These are phyloP conservation scores for Mollisiaceae sp. DNA, from an alignment of 2,329 filamentous ascomycete genomes.

Conservation along the genomic window DNA sequence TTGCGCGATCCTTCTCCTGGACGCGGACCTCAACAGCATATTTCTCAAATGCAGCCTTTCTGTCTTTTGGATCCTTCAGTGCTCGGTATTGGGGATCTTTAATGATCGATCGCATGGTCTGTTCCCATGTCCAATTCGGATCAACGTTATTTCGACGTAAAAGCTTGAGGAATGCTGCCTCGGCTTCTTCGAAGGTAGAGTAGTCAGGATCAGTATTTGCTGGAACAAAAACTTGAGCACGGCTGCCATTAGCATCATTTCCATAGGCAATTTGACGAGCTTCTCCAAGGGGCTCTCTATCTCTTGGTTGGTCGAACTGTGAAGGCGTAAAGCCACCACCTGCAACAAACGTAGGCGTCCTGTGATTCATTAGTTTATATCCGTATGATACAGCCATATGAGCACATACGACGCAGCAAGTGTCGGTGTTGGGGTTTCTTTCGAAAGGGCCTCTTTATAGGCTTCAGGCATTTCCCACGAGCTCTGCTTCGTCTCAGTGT, in stretches of 20 bases:
- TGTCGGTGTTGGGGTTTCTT: slow-evolving; percentile 51
- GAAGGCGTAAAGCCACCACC: slow-evolving; percentile 46
- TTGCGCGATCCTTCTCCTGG: slow-evolving; percentile 93
- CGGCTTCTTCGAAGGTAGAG: slow-evolving; percentile 81
- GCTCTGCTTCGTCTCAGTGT: slow-evolving; percentile 88
- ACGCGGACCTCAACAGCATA: slow-evolving; percentile 88
- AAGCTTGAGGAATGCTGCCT: slow-evolving; percentile 90
- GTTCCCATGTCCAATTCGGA: slow-evolving; percentile 91
- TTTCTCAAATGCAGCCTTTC: slow-evolving; percentile 91
- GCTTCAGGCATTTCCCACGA: slow-evolving; percentile 92
- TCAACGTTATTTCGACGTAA: slow-evolving; percentile 85
- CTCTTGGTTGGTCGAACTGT: slow-evolving; percentile 43
- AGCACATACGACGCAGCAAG: slow-evolving; percentile 52
- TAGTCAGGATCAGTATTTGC: slow-evolving; percentile 78
- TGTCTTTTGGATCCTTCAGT: slow-evolving; percentile 89
- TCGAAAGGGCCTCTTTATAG: slow-evolving; percentile 76
- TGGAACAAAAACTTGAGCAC: slow-evolving; percentile 64
- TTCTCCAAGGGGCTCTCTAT: slow-evolving; percentile 53
- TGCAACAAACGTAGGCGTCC: slow-evolving; percentile 48
- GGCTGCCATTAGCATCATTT: slow-evolving; percentile 54
- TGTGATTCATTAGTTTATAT: slow-evolving; percentile 14
- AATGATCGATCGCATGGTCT: slow-evolving; percentile 82
- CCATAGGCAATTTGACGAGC: slow-evolving; percentile 63
- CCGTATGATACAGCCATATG: not conserved
- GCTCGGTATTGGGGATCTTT: slow-evolving; percentile 93